Evolutionary conservation across 495 filamentous ascomycete genomes (phyloP).

Genomic region (Viridothelium virens): DNA sequence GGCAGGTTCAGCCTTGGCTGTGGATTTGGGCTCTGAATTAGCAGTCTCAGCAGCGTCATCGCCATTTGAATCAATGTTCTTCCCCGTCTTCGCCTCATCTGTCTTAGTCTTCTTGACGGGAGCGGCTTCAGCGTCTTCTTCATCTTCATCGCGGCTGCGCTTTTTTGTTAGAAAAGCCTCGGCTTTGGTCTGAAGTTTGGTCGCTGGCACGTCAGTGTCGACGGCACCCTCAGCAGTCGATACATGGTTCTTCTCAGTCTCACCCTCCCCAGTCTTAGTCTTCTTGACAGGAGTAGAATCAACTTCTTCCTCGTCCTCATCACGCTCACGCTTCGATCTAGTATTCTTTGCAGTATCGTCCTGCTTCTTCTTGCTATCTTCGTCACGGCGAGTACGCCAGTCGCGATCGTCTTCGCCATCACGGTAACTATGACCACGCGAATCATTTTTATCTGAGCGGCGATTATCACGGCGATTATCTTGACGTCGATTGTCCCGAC

Average conservation of each 20-base stretch:
- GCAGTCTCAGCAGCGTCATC: background rate
- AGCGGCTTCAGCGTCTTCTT: background rate
- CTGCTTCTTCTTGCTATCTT: slow-evolving; percentile 13
- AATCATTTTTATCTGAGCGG: slow-evolving; percentile 4
- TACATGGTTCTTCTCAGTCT: slow-evolving; percentile 1
- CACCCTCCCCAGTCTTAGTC: slow-evolving; percentile 15
- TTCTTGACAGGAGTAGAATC: slow-evolving; percentile 8
- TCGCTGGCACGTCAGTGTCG: no score
- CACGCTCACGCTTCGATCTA: slow-evolving; percentile 27
- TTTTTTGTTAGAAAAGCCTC: no score
- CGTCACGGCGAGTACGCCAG: slow-evolving; percentile 16
- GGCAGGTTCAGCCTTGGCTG: background rate
- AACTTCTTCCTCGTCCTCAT: slow-evolving; percentile 16
- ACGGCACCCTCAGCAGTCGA: background rate
- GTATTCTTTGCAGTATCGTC: background rate
- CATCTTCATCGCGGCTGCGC: no score
- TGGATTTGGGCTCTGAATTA: background rate
- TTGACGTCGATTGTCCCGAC: slow-evolving; percentile 1
- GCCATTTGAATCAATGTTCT: background rate
- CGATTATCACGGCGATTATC: slow-evolving; percentile 28
- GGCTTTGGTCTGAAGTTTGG: no score
- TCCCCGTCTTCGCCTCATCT: background rate
- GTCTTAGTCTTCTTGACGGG: background rate
- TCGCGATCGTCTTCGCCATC: slow-evolving; percentile 27
- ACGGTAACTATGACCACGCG: slow-evolving; percentile 19